Conservation (phyloP, 768 basidiomycete species). For the Naganishia friedmannii region DNA sequence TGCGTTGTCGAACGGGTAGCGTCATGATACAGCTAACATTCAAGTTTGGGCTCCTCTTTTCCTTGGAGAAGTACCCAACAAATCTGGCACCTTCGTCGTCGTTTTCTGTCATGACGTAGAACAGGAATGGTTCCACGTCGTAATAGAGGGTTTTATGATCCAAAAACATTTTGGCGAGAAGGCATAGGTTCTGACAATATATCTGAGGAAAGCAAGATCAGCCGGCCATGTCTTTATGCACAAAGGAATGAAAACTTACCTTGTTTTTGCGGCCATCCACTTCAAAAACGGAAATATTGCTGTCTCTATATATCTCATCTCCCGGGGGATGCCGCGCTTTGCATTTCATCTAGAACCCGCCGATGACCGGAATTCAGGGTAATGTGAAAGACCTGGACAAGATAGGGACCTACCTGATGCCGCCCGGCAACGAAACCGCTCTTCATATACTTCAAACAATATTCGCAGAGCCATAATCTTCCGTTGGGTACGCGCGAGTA, state of each 20-base stretch:
- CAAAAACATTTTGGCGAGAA: conserved; percentile 95
- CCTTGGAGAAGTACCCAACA: conserved; percentile 97
- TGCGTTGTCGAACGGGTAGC: conserved; percentile 84
- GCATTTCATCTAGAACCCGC: conserved; percentile 73
- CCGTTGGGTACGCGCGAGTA: conserved; percentile 90
- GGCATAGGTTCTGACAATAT: conserved; percentile 96
- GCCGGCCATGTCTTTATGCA: neutral
- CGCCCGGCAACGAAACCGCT: conserved; percentile 78
- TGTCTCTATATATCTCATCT: conserved; percentile 95
- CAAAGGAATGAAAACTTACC: conserved; percentile 53
- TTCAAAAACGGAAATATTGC: conserved; percentile 83
- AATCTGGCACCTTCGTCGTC: conserved; percentile 89
- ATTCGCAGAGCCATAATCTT: conserved; percentile 92
- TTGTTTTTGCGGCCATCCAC: conserved; percentile 98
- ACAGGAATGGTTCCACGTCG: conserved; percentile 98
- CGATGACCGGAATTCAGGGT: neutral
- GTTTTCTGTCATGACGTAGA: conserved; percentile 92
- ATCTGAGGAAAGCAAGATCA: conserved; percentile 59
- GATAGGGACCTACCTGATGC: conserved; percentile 65
- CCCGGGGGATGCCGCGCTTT: conserved; percentile 92
- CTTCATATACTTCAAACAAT: conserved; percentile 97
- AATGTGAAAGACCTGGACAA: no score
- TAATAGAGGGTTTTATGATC: conserved; percentile 99
- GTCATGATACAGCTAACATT: conserved; percentile 99
- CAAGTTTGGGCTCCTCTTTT: conserved; percentile 92